Evolutionary conservation across 2,329 filamentous ascomycete species (phyloP).

Genomic region (Blumeria graminis): DNA sequence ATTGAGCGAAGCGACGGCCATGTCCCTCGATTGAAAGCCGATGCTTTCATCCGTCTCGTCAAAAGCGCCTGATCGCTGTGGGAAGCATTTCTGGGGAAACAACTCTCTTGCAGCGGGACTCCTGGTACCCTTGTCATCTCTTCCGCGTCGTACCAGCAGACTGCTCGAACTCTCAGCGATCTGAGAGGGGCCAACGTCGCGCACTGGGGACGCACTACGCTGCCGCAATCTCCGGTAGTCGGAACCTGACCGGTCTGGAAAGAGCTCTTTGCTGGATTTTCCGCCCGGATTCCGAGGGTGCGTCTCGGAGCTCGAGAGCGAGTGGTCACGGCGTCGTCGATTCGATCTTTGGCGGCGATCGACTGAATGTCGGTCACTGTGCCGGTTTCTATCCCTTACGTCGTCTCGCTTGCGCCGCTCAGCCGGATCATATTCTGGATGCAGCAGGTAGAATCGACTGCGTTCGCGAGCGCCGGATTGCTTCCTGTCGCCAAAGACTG

Average conservation of each 20-base stretch:
- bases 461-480: constrained; percentile 50
- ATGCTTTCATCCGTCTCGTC: constrained; percentile 29
- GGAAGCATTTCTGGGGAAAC: constrained; percentile 25
- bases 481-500: constrained; percentile 58
- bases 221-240: constrained; percentile 14
- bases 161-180: background rate
- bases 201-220: constrained; percentile 15
- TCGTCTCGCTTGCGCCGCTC: constrained; percentile 39
- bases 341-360: constrained; percentile 23
- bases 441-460: constrained; percentile 78
- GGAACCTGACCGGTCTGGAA: constrained; percentile 20
- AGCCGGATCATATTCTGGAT: constrained; percentile 69
- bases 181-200: constrained; percentile 11
- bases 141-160: no score
- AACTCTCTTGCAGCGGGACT: constrained; percentile 21
- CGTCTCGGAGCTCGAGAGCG: background rate
- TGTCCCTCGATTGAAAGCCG: constrained; percentile 24
- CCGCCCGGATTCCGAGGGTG: background rate
- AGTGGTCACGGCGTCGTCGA: constrained; percentile 16
- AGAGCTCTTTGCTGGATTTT: constrained; percentile 31
- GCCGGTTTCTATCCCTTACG: constrained; percentile 24
- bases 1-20: constrained; percentile 25
- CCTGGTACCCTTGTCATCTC: background rate
- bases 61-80: constrained; percentile 25
- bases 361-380: constrained; percentile 31